phyloP scores from a whole-genome alignment of 257 asterid genomes.

The Lycium barbarum region DNA sequence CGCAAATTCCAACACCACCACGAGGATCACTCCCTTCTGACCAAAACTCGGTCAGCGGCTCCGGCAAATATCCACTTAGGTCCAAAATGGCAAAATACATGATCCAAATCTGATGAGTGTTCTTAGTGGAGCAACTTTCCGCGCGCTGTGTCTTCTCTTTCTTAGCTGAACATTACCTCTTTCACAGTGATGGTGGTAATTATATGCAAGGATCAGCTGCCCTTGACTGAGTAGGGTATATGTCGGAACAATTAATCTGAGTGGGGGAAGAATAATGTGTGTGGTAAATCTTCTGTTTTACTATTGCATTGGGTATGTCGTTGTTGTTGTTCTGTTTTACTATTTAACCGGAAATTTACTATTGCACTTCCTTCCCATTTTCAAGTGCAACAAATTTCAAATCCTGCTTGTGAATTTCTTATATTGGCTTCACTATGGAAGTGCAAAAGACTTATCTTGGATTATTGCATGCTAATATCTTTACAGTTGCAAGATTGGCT shows the following conservation, averaged over 20 bases:
- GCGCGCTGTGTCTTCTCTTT: conserved; percentile 1
- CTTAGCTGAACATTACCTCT: background rate
- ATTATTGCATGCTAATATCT: conserved; percentile 17
- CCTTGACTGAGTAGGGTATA: background rate
- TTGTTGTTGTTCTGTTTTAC: background rate
- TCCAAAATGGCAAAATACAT: too few species aligned
- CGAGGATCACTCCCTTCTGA: too few species aligned
- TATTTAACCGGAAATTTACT: too few species aligned
- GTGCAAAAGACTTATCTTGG: conserved; percentile 21
- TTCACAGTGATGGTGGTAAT: background rate
- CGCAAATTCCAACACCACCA: too few species aligned
- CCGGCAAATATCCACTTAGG: too few species aligned
- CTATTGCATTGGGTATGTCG: too few species aligned
- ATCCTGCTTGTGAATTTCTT: background rate
- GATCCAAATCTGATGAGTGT: too few species aligned
- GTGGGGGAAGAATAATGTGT: background rate
- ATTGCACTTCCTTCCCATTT: conserved; percentile 5
- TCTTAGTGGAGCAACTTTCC: background rate
- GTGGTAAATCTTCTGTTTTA: background rate
- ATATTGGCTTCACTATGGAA: background rate
- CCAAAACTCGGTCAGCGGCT: too few species aligned
- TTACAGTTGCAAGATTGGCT: conserved; percentile 91
- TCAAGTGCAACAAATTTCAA: background rate
- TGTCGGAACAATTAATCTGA: background rate
- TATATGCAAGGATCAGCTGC: conserved; percentile 21